Base-by-base conservation (phyloP, 768 basidiomycete species). In the Lactarius evosmus region DNA sequence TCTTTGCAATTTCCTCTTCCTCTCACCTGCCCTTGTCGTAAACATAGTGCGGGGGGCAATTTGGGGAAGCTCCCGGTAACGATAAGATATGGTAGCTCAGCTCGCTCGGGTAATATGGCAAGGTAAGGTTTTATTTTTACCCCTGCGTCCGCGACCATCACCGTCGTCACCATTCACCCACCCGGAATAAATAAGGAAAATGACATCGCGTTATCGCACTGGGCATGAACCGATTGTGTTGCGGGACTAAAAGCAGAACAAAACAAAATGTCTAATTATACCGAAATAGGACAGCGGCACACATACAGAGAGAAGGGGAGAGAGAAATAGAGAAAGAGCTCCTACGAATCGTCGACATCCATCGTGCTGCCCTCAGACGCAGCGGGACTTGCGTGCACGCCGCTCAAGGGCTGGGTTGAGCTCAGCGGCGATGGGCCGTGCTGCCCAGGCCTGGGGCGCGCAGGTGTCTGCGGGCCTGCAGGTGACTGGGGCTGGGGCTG, bases 1-100 rank as follows among this genome's bases (percentile, higher is more conserved):
- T 61, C 63, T 60, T 65, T 65, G 59, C 54, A 51, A 54, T 12
- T 65, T 65, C 63, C 63, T 65, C 54, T 56, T 65, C 51, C 22
- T 36, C 41, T 54, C 25, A 9, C 7, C 25, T n/a, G 41, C 33
- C 32, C 38, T 60, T 50, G 9, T 46, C 25, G 44, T 46, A 12
- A n/a, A 50, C n/a, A 17, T 40, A 17, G 17, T 25, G 54, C 34
- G 14, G 44, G 27, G 19, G 36, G 36, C 4, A 38, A 38, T 16
- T 38, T n/a, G n/a, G 5, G 16, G 5, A 4, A 5, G n/a, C 44
- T 11, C 25, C 22, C 25, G 44, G 44, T 4, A 9, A 12, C 5
- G 40, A 41, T 41, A 25, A 9, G n/a, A n/a, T 44, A n/a, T 4
- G n/a, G 5, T 22, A 46, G 44, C 44, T 46, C 44, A 25, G 44